These are phyloP conservation scores for Aaosphaeria arxii DNA, from an alignment of 2,329 filamentous ascomycete species.

Conservation along the genomic window DNA sequence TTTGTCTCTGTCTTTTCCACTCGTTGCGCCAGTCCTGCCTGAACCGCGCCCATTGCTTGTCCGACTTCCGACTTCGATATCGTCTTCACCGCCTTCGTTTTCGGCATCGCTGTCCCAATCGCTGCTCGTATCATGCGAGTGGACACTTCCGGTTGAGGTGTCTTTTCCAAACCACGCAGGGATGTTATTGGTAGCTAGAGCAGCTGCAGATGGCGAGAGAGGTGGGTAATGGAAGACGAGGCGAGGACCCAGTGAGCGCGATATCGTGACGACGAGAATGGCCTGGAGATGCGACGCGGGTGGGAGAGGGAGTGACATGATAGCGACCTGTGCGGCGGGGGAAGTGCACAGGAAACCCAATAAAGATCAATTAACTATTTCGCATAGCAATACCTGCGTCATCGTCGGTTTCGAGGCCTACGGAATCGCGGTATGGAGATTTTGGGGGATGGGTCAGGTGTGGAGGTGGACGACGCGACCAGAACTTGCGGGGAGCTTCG, in stretches of 20 bases:
- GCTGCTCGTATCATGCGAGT: slow-evolving; percentile 29
- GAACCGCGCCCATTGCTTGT: slow-evolving; percentile 32
- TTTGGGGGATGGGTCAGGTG: not conserved
- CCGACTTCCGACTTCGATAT: slow-evolving; percentile 31
- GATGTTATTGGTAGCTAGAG: slow-evolving; percentile 29
- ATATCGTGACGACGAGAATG: slow-evolving; percentile 40
- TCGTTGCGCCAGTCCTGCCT: slow-evolving; percentile 20
- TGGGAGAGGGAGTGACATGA: slow-evolving; percentile 31
- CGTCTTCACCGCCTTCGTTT: slow-evolving; percentile 29
- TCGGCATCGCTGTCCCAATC: slow-evolving; percentile 38
- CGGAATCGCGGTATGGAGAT: too few relatives aligned
- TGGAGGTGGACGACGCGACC: not conserved
- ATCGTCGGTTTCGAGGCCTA: too few relatives aligned
- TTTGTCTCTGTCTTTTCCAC: slow-evolving; percentile 24
- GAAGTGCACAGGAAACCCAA: too few relatives aligned
- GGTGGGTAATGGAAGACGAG: slow-evolving; percentile 44
- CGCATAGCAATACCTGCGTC: too few relatives aligned
- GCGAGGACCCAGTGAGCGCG: slow-evolving; percentile 36
- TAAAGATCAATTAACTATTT: too few relatives aligned
- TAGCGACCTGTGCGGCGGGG: too few relatives aligned
- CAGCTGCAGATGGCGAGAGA: slow-evolving; percentile 34
- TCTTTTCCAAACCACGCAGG: slow-evolving; percentile 37
- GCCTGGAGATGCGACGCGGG: slow-evolving; percentile 38
- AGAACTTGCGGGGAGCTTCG: not conserved
- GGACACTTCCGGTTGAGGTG: slow-evolving; percentile 33